Conservation (phyloP, 2,329 filamentous ascomycete genomes). For the Xylariaceae sp. region DNA sequence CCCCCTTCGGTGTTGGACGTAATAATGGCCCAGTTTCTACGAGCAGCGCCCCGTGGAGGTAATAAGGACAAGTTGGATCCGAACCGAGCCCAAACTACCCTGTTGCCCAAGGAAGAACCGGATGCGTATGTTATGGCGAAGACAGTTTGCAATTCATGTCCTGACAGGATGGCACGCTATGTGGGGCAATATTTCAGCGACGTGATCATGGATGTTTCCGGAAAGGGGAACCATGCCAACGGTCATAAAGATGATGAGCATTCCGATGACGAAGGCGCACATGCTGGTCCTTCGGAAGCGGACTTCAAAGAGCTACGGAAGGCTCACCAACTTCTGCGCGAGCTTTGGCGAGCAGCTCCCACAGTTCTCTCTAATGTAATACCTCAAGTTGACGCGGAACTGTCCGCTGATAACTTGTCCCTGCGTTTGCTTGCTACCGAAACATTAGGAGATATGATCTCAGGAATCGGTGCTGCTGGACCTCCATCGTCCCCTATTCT, state of each 20-base stretch:
- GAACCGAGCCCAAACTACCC: conserved; percentile 73
- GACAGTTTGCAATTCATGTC: conserved; percentile 80
- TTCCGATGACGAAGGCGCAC: conserved; percentile 55
- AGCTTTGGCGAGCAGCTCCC: conserved; percentile 89
- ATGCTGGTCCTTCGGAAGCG: conserved; percentile 65
- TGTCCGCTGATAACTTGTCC: conserved; percentile 83
- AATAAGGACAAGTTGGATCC: conserved; percentile 54
- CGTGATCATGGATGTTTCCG: conserved; percentile 84
- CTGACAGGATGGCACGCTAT: conserved; percentile 91
- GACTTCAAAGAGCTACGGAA: conserved; percentile 85
- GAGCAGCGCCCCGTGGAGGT: conserved; percentile 68
- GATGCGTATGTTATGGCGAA: conserved; percentile 96
- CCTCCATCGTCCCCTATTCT: conserved; percentile 66
- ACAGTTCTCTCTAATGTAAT: conserved; percentile 87
- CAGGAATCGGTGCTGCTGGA: conserved; percentile 87
- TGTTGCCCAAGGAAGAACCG: conserved; percentile 81
- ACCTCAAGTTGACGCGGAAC: conserved; percentile 85
- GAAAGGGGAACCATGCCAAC: conserved; percentile 49
- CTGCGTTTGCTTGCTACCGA: conserved; percentile 84
- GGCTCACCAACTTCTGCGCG: conserved; percentile 80
- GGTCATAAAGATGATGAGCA: conserved; percentile 55
- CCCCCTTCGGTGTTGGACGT: conserved; percentile 81
- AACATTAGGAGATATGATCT: conserved; percentile 89
- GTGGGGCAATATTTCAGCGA: conserved; percentile 96
- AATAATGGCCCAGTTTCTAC: conserved; percentile 91